A percentile compares a stretch with the other conserved stretches of the same genome.
Conservation (phyloP, 2,329 filamentous ascomycete genomes). For the Periconia sp. region DNA sequence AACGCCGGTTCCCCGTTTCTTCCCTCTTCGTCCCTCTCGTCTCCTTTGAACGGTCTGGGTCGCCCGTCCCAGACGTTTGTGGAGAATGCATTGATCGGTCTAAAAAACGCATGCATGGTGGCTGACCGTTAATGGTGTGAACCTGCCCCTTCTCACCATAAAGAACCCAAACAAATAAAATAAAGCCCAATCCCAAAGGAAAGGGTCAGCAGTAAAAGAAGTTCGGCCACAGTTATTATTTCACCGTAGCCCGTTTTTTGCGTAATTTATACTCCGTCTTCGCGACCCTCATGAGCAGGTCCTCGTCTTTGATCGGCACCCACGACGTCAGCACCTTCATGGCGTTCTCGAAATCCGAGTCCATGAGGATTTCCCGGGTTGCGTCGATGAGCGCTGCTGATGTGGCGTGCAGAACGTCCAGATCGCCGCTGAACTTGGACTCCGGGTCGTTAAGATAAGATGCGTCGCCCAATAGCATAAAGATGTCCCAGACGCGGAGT, state of each 20-base stretch:
- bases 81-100: too few relatives aligned
- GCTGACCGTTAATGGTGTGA: background rate
- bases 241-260: constrained; percentile 49
- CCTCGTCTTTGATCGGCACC: constrained; percentile 92
- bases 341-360: constrained; percentile 93
- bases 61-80: too few relatives aligned
- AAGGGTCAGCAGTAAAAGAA: background rate
- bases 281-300: constrained; percentile 87
- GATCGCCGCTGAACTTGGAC: constrained; percentile 57
- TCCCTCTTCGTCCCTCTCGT: background rate
- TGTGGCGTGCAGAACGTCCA: constrained; percentile 88
- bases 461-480: constrained; percentile 85
- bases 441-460: constrained; percentile 46
- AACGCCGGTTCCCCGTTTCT: background rate
- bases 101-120: too few relatives aligned
- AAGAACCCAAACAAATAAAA: background rate
- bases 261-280: constrained; percentile 81
- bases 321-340: constrained; percentile 97
- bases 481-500: constrained; percentile 95
- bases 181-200: background rate
- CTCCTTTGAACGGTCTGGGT: too few relatives aligned
- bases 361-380: constrained; percentile 81
- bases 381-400: constrained; percentile 89
- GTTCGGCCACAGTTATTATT: background rate
- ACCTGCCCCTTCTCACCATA: background rate